Percentiles rank a stretch among this genome's conserved stretches.
These are phyloP conservation scores for Hymenoscyphus occultus DNA, from an alignment of 2,329 filamentous ascomycete species.

Conservation along the genomic window DNA sequence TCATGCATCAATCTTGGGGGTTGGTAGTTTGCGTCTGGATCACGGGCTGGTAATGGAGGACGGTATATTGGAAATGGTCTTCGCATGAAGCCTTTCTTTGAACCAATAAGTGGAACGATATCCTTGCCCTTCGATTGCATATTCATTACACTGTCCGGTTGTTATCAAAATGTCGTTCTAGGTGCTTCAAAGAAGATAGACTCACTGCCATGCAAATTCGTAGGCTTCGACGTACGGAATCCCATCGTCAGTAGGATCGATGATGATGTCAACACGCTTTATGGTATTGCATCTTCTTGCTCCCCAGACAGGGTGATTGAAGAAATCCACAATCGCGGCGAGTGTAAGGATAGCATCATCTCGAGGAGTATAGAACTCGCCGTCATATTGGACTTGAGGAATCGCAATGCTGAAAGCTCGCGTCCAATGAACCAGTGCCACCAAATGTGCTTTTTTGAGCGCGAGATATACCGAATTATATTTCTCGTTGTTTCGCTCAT, in stretches of 20 bases:
- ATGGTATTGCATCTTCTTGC: conserved; percentile 2
- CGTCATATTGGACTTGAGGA: conserved; percentile 9
- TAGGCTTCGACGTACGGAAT: background rate
- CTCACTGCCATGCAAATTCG: conserved; percentile 11
- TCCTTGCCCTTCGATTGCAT: background rate
- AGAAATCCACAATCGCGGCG: conserved; percentile 8
- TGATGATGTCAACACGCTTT: conserved; percentile 7
- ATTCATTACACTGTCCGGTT: conserved; percentile 4
- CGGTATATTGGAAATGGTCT: conserved; percentile 6
- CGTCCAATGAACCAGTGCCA: background rate
- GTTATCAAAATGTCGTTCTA: background rate
- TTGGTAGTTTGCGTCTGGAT: background rate
- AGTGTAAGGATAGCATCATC: conserved; percentile 13
- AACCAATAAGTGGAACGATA: background rate
- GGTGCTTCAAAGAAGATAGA: background rate
- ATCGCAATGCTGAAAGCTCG: conserved; percentile 7
- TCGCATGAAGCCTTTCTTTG: background rate
- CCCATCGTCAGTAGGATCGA: conserved; percentile 4
- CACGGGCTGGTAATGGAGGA: conserved; percentile 6
- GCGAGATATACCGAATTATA: conserved; percentile 6
- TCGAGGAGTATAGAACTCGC: conserved; percentile 5
- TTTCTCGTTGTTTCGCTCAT: conserved; percentile 7
- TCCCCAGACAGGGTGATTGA: conserved; percentile 13
- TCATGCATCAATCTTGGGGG: background rate
- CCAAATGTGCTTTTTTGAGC: conserved; percentile 7